Percentiles rank a stretch among this genome's conserved stretches.
Conservation (phyloP, 2,329 filamentous ascomycete species). For the Parastagonospora avenae region DNA sequence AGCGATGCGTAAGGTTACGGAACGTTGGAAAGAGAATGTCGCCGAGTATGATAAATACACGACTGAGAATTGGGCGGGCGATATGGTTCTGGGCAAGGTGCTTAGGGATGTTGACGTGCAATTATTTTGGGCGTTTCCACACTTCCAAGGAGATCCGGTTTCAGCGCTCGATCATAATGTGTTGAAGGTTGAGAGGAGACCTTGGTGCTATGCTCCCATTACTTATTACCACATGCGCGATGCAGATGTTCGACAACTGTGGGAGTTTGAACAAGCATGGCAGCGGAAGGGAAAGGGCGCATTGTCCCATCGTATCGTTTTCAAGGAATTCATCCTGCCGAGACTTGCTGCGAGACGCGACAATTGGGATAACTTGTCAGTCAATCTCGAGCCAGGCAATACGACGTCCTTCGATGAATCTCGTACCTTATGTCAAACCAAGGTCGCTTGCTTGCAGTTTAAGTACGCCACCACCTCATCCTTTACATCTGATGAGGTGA, state of each 20-base stretch:
- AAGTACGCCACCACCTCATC: neutral
- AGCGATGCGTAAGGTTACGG: slow-evolving; percentile 45
- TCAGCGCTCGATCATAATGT: slow-evolving; percentile 47
- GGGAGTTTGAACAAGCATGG: slow-evolving; percentile 49
- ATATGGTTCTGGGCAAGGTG: slow-evolving; percentile 46
- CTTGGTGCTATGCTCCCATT: slow-evolving; percentile 53
- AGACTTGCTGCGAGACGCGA: slow-evolving; percentile 28
- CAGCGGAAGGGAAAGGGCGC: slow-evolving; percentile 40
- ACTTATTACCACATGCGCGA: slow-evolving; percentile 49
- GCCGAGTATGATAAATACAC: slow-evolving; percentile 45
- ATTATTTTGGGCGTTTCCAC: slow-evolving; percentile 49
- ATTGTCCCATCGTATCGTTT: slow-evolving; percentile 46
- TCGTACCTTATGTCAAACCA: neutral
- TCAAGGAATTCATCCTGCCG: slow-evolving; percentile 39
- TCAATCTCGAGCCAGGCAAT: slow-evolving; percentile 16
- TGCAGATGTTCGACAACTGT: slow-evolving; percentile 44
- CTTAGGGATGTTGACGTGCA: slow-evolving; percentile 43
- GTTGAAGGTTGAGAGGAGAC: slow-evolving; percentile 40
- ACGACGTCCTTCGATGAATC: neutral
- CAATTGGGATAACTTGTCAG: slow-evolving; percentile 46
- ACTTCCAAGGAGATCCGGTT: slow-evolving; percentile 53
- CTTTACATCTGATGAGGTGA: neutral
- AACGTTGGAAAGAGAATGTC: slow-evolving; percentile 34
- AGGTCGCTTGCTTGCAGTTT: neutral
- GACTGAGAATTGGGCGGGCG: slow-evolving; percentile 45